Evolutionary conservation across 2,329 filamentous ascomycete genomes (phyloP).

Genomic region (Cercospora berteroae): DNA sequence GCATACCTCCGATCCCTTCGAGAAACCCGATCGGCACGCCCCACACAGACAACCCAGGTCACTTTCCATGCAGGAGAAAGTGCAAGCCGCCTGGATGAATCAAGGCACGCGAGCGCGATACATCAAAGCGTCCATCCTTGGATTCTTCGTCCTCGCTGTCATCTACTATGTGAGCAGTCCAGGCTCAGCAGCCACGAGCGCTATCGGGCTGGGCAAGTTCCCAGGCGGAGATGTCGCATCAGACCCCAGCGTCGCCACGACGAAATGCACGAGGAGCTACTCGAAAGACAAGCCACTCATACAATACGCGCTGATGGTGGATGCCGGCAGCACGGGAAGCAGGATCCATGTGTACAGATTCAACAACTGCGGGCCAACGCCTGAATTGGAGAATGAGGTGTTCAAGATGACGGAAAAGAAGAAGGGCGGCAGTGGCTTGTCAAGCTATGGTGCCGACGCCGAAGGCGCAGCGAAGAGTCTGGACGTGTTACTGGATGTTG

Average conservation of each 20-base stretch:
- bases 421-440: conserved; percentile 74
- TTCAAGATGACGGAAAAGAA: conserved; percentile 92
- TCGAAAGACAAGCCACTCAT: conserved; percentile 89
- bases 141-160: conserved; percentile 58
- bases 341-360: conserved; percentile 98
- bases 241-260: conserved; percentile 63
- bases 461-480: conserved; percentile 85
- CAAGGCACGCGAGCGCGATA: conserved; percentile 61
- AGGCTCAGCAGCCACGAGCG: conserved; percentile 14
- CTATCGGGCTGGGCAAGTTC: conserved; percentile 28
- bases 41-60: conserved; percentile 29
- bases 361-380: conserved; percentile 96
- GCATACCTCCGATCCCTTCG: conserved; percentile 42
- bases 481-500: conserved; percentile 82
- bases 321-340: conserved; percentile 95
- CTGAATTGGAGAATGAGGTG: conserved; percentile 85
- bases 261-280: conserved; percentile 77
- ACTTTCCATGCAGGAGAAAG: conserved; percentile 36
- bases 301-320: conserved; percentile 98
- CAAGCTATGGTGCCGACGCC: conserved; percentile 81
- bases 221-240: conserved; percentile 45
- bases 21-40: conserved; percentile 47
- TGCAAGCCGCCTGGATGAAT: conserved; percentile 56
- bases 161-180: conserved; percentile 55
- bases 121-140: conserved; percentile 61